Percentiles rank a stretch among this genome's conserved stretches.
Evolutionary conservation across 225 moss, liverwort and hornwort genomes (phyloP).

Genomic region (Asterella californica): DNA sequence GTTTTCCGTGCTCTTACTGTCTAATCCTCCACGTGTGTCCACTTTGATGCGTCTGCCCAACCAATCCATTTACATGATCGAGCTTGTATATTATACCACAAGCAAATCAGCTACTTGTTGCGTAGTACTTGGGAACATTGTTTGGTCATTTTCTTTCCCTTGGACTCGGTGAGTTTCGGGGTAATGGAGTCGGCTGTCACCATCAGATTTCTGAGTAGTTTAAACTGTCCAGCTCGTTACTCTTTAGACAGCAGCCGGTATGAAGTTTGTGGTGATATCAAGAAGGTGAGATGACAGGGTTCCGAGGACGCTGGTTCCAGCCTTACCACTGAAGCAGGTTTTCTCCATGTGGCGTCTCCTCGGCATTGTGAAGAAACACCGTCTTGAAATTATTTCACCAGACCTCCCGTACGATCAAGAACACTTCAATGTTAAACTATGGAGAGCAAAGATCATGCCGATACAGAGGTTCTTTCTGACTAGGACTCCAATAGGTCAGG

Average conservation of each 20-base stretch:
- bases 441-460: not conserved
- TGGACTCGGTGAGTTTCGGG: not conserved
- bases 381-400: not conserved
- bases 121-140: not conserved
- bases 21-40: constrained; percentile 13
- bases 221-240: not conserved
- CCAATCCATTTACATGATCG: constrained; percentile 13
- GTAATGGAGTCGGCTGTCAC: not conserved
- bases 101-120: constrained; percentile 23
- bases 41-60: constrained; percentile 17
- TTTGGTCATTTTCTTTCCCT: not conserved
- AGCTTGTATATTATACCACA: constrained; percentile 25
- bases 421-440: not conserved
- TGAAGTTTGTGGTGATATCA: not conserved
- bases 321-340: not conserved
- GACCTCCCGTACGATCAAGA: not conserved
- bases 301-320: not conserved
- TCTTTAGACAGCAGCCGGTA: not conserved
- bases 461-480: not conserved
- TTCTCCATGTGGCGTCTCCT: not conserved
- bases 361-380: not conserved
- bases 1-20: constrained; percentile 18
- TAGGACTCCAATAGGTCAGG: not conserved
- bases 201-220: not conserved
- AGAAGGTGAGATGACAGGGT: constrained; percentile 2